Evolutionary conservation across 1,139 yeast species (phyloP).

Genomic region (Yamadazyma atmosphaerica): DNA sequence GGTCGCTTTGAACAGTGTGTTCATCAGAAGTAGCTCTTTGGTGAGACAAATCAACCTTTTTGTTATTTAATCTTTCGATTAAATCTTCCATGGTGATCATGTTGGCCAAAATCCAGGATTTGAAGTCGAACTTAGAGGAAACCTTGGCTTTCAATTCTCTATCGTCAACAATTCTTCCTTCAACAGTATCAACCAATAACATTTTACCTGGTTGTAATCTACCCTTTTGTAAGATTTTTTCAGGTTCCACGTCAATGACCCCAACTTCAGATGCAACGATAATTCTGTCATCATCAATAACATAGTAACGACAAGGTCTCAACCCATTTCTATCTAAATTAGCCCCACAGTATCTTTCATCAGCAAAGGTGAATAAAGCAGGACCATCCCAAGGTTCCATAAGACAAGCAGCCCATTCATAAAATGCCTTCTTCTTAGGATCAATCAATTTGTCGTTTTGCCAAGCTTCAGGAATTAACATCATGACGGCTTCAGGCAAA

Average conservation of each 20-base stretch:
- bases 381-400: constrained; percentile 99
- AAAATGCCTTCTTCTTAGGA: constrained; percentile 88
- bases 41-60: constrained; percentile 39
- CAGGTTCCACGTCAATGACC: constrained; percentile 86
- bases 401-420: constrained; percentile 98
- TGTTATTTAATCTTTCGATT: constrained; percentile 53
- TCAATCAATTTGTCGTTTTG: constrained; percentile 86
- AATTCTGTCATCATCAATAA: constrained; percentile 92
- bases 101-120: constrained; percentile 88
- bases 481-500: constrained; percentile 95
- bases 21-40: constrained; percentile 20
- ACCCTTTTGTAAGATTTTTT: constrained; percentile 83
- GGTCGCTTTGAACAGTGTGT: constrained; percentile 69
- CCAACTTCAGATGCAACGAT: constrained; percentile 99
- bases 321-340: constrained; percentile 95
- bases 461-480: constrained; percentile 98
- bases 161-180: constrained; percentile 92
- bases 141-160: constrained; percentile 80
- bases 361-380: constrained; percentile 93
- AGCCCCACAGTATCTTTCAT: constrained; percentile 98
- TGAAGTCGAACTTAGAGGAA: constrained; percentile 86
- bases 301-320: constrained; percentile 97
- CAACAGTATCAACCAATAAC: constrained; percentile 91
- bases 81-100: constrained; percentile 82
- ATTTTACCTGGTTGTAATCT: constrained; percentile 95